Base-by-base conservation (phyloP, 805 yeast species). In the Saturnispora quitensis region DNA sequence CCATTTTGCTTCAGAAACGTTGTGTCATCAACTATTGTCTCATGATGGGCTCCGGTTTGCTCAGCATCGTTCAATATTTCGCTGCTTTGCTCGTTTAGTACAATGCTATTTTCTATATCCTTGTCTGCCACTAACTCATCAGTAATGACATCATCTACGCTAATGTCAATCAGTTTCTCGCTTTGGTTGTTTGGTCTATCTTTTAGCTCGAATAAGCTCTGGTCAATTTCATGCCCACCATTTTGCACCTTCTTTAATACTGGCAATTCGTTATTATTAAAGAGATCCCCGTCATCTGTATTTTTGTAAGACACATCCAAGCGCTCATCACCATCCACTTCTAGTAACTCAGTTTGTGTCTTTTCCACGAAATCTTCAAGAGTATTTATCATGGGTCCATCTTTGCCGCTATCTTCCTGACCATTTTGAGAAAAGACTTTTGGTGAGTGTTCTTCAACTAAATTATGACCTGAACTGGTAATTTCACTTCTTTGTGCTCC, bases 401-500 rank as follows among this genome's bases (percentile, higher is more conserved):
- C 36, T 25, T 51, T 46, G n/a, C 34, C 18, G n/a, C 27, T 28
- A 7, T 33, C 40, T 5, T 20, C 31, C 7, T 36, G 51, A 27
- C 31, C 24, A 27, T 25, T 28, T n/a, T 47, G 50, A n/a, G 27
- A 20, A 10, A 56, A 10, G 5, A 13, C 13, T 4, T 31, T 31
- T 7, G 34, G 15, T 31, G 34, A 12, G 9, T 31, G 34, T 13
- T 10, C 4, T 3, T 31, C 34, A 2, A 10, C 34, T 13, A 31
- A 13, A 31, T 3, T 31, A 10, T 10, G 34, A 13, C 34, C 34
- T 10, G 13, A 31, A 4, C 34, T 31, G 34, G 15, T 31, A 13
- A 18, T 54, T 58, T 33, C 36, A 5, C 47, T 13, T n/a, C 44
- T 45, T 15, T 50, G 35, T 49, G 61, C 35, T 50, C 55, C 34